A percentile compares a stretch with the other conserved stretches of the same genome.
Evolutionary conservation across 148 eudicot genomes (phyloP).

Genomic region (Spergularia marina): DNA sequence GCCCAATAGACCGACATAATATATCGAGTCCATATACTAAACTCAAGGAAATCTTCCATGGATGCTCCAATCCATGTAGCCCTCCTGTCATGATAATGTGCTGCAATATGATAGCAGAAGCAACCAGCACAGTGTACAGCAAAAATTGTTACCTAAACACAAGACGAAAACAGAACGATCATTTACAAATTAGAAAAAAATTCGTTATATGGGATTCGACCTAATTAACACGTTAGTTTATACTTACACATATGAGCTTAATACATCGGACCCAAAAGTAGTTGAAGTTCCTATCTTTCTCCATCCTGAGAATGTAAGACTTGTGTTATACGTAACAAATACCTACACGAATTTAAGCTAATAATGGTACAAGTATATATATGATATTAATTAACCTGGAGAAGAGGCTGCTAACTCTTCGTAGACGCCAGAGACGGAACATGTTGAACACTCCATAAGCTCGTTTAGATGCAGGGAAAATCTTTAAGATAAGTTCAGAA

Average conservation of each 20-base stretch:
- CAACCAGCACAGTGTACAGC: constrained; percentile 85
- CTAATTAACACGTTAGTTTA: neutral
- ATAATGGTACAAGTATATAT: too few relatives aligned
- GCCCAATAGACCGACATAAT: constrained; percentile 83
- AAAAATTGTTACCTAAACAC: constrained; percentile 64
- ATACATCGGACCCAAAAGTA: constrained; percentile 63
- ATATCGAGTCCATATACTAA: constrained; percentile 66
- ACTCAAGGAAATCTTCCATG: constrained; percentile 37
- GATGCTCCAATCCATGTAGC: constrained; percentile 73
- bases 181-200: neutral
- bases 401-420: constrained; percentile 70
- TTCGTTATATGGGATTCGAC: neutral
- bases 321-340: neutral
- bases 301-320: constrained; percentile 42
- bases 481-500: constrained; percentile 43
- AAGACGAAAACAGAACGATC: neutral
- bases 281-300: constrained; percentile 66
- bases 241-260: constrained; percentile 66
- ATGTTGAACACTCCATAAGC: constrained; percentile 71
- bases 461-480: constrained; percentile 34
- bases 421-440: constrained; percentile 91
- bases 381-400: constrained; percentile 35
- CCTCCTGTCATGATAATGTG: constrained; percentile 44
- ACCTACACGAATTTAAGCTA: neutral
- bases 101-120: constrained; percentile 69